These are phyloP conservation scores for Hibiscus tridactylites DNA, from an alignment of 345 rosid genomes.

Conservation along the genomic window DNA sequence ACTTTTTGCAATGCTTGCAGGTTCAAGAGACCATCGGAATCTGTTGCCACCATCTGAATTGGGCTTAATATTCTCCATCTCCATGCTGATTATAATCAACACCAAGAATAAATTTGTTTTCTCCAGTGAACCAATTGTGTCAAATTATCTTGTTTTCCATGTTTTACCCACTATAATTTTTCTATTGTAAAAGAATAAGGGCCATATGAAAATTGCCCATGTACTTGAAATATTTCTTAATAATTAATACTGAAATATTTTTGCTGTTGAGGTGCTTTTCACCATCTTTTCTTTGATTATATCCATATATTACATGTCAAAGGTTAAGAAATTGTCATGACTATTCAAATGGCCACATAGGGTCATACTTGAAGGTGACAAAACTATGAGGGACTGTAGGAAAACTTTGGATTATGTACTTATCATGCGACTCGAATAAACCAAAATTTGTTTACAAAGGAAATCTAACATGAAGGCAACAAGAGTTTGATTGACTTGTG, in stretches of 20 bases:
- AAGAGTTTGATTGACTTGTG: no score
- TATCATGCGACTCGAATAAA: no score
- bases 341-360: no score
- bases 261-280: conserved; percentile 13
- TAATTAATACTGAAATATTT: no score
- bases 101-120: not conserved
- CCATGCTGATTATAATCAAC: not conserved
- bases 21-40: not conserved
- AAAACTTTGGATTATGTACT: no score
- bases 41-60: not conserved
- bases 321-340: no score
- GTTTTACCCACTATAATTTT: not conserved
- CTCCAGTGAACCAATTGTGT: not conserved
- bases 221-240: not conserved
- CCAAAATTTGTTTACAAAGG: no score
- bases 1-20: not conserved
- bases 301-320: no score
- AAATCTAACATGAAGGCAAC: no score
- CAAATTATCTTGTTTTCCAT: not conserved
- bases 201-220: not conserved
- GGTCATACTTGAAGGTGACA: no score
- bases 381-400: no score
- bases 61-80: not conserved
- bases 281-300: no score
- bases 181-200: not conserved